Evolutionary conservation across 2,329 filamentous ascomycete genomes (phyloP), one percentile per base, ranked within the genome.

Genomic region (Epichloe aotearoae): DNA sequence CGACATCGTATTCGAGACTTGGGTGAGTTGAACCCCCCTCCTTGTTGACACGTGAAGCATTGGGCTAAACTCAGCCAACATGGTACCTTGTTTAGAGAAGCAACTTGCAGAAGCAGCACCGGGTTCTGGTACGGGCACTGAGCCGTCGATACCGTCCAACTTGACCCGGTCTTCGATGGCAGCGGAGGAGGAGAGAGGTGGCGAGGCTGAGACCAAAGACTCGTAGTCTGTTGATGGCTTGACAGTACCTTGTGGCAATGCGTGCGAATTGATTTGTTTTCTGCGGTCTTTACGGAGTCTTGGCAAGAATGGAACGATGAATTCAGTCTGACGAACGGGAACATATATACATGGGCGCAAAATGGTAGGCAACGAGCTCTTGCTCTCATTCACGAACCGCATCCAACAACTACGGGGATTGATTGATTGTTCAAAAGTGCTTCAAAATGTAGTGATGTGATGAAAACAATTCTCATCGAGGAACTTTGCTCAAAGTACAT

Each of bases 1-100:
- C 81, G 83, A 54, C 76, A 83, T 62, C 75, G 86, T 46, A 86
- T 89, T 53, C 75, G 83, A 37, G 85, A 89, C 59, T 69, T 89
- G 14, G 84, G 84, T 85, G 68, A 57, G 73, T 48, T 11, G 26
- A 30, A n/a, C 14, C 10, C n/a, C n/a, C n/a, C 6, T 14, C 23
- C 14, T 8, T 19, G 45, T n/a, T n/a, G 7, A n/a, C 20, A 4
- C 40, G 40, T 15, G 11, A 42, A 14, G n/a, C 19, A 10, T 12
- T 11, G 26, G 40, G 19, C 20, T 42, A 12, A 12, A 5, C 5
- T 14, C 20, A 19, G 40, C 38, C 42, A 43, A 42, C 20, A 10
- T 14, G 15, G 4, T 10, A 11, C n/a, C 11, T 20, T 36, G 5
- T 11, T 26, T 53, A 78, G 76, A 79, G 59, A 75, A 75, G 53